These are phyloP conservation scores for Mycena vulgaris DNA, from an alignment of 768 basidiomycete species.

Conservation along the genomic window DNA sequence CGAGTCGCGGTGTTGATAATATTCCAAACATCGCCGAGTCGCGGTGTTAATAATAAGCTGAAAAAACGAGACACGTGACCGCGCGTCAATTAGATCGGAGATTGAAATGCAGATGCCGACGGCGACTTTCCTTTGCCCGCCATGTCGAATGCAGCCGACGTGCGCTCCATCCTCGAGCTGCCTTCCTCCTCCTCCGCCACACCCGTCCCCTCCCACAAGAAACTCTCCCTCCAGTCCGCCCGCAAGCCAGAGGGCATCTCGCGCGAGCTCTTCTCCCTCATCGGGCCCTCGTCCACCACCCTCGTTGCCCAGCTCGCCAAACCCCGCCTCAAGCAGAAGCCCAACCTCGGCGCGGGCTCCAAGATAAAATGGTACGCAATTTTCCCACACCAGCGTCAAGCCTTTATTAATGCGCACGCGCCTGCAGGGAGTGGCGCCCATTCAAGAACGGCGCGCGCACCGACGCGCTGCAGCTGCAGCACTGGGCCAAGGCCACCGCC, in stretches of 20 bases:
- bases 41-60: too few species aligned
- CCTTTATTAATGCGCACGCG: neutral
- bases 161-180: conserved; percentile 87
- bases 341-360: conserved; percentile 74
- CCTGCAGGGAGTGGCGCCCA: conserved; percentile 78
- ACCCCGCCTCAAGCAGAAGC: conserved; percentile 90
- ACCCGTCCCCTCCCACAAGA: conserved; percentile 66
- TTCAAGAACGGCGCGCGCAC: conserved; percentile 83
- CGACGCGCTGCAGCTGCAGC: conserved; percentile 79
- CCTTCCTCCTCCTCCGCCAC: conserved; percentile 61
- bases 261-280: conserved; percentile 92
- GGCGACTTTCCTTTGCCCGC: neutral
- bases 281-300: conserved; percentile 93
- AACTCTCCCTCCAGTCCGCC: conserved; percentile 53
- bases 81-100: too few species aligned
- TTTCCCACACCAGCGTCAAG: conserved; percentile 20
- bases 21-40: too few species aligned
- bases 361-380: conserved; percentile 79
- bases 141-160: conserved; percentile 85
- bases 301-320: conserved; percentile 85
- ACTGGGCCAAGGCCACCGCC: conserved; percentile 84
- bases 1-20: too few species aligned
- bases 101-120: too few species aligned
- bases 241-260: conserved; percentile 93
- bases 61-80: too few species aligned